Evolutionary conservation across 441 rosid species (phyloP).

Genomic region (Heliophila coronopifolia): DNA sequence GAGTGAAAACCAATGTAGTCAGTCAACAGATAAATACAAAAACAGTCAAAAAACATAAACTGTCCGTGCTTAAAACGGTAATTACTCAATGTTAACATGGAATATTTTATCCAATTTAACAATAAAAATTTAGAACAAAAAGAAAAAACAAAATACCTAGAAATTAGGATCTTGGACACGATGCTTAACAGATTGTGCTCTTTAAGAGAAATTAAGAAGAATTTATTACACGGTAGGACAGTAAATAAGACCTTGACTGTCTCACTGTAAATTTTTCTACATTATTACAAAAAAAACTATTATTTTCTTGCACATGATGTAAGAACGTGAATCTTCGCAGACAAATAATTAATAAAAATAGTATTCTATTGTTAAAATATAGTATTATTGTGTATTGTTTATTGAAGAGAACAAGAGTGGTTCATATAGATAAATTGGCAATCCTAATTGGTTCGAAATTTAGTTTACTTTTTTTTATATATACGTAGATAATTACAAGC

Average conservation of each 20-base stretch:
- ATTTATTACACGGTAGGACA: background rate
- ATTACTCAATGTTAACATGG: background rate
- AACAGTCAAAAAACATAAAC: background rate
- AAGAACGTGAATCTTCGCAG: slow-evolving; percentile 17
- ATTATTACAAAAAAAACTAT: background rate
- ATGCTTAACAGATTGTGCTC: slow-evolving; percentile 10
- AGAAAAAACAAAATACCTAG: slow-evolving; percentile 1
- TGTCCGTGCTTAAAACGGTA: background rate
- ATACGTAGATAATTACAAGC: too few species aligned
- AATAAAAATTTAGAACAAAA: background rate
- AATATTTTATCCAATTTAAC: background rate
- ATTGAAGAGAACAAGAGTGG: background rate
- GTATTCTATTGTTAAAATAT: background rate
- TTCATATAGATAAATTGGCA: background rate
- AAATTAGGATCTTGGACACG: slow-evolving; percentile 18
- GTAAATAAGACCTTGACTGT: slow-evolving; percentile 2
- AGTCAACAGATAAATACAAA: background rate
- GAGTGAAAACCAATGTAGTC: slow-evolving; percentile 1
- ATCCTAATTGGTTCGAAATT: background rate
- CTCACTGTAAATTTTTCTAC: background rate
- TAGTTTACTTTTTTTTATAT: too few species aligned
- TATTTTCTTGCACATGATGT: slow-evolving; percentile 18
- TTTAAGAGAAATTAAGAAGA: too few species aligned
- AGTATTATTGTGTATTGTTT: background rate
- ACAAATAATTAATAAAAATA: background rate